A percentile compares a stretch with the other conserved stretches of the same genome.
These are phyloP conservation scores for Adansonia gregorii DNA, from an alignment of 441 rosid genomes.

Conservation along the genomic window DNA sequence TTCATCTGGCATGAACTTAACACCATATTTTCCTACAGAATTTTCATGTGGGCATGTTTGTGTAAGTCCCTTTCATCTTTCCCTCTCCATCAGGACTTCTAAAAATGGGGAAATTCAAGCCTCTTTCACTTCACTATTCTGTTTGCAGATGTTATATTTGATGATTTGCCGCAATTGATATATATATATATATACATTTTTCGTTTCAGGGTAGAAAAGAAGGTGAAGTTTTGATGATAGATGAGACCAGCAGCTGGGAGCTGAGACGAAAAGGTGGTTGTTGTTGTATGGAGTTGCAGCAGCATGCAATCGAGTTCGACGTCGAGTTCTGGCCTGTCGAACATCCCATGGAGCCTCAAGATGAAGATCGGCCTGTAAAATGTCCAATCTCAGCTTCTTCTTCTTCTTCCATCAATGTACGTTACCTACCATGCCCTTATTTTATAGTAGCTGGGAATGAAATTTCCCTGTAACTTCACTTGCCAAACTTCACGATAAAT, in stretches of 20 bases:
- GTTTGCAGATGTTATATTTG: too few species aligned
- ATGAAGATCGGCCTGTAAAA: slow-evolving; percentile 86
- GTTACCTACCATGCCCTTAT: slow-evolving; percentile 6
- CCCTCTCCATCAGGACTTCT: slow-evolving; percentile 1
- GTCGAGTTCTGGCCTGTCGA: slow-evolving; percentile 80
- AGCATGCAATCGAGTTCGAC: slow-evolving; percentile 39
- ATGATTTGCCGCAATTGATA: too few species aligned
- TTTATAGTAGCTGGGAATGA: background rate
- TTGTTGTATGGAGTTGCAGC: slow-evolving; percentile 32
- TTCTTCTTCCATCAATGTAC: slow-evolving; percentile 62
- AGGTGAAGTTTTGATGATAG: too few species aligned
- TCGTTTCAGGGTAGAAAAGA: too few species aligned
- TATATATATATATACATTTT: too few species aligned
- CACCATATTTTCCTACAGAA: slow-evolving; percentile 47
- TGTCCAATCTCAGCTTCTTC: slow-evolving; percentile 68
- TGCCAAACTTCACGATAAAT: background rate
- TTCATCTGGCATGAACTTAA: slow-evolving; percentile 33
- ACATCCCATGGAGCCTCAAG: slow-evolving; percentile 84
- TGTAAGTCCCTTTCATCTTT: slow-evolving; percentile 31
- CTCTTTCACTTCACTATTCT: background rate
- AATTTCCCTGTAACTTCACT: background rate
- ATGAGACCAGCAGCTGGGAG: background rate
- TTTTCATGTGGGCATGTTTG: slow-evolving; percentile 39
- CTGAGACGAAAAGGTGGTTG: slow-evolving; percentile 20
- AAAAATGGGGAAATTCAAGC: background rate